Base-by-base conservation (phyloP, 78 protist genomes). In the Planoprotostelium fungivorum region DNA sequence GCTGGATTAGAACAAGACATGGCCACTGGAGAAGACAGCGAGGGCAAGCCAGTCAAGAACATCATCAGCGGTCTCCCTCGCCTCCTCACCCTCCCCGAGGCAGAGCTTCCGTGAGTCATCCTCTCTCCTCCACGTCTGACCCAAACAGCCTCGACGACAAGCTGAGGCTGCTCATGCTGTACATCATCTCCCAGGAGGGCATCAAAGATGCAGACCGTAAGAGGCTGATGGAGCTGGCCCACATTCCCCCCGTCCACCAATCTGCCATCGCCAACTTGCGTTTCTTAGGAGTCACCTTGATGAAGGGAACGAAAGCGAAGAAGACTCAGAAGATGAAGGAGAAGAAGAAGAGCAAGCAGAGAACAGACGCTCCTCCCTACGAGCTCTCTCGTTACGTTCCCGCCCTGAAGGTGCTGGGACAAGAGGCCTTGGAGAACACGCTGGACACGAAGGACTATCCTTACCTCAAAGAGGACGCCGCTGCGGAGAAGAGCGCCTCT, bases 1-100 rank as follows among this genome's bases (percentile, higher is more conserved):
- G 95, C 96, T 39, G 84, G 84, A 25, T 39, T 95, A 5, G 97
- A 93, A 84, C 98, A 96, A 86, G 94, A 94, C 89, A 94, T 96
- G 95, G 95, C 95, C 1, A 83, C 92, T 10, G 96, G 97, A 37
- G 94, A 91, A 34, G 92, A 88, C 87, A 38, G 94, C 0, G 89
- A 90, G 29, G 94, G 94, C 51, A 39, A 25, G 34, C 35, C 89
- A 29, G 95, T 90, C 34, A 89, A 87, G 85, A 87, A 91, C 84
- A 85, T 91, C 1, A 83, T 90, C 38, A 84, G 84, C 38, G 85
- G 89, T 37, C 37, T 94, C 28, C 85, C 92, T 25, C 83, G 86
- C 31, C 86, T 86, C 38, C 37, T 94, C 23, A 73, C 63, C 0
- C 93, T 88, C 83, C 84, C 84, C 73, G 86, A 36, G 39, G 34